A percentile compares a stretch with the other conserved stretches of the same genome.
phyloP scores from a whole-genome alignment of 2,329 filamentous ascomycete species.

The Aspergillus novofumigatus region DNA sequence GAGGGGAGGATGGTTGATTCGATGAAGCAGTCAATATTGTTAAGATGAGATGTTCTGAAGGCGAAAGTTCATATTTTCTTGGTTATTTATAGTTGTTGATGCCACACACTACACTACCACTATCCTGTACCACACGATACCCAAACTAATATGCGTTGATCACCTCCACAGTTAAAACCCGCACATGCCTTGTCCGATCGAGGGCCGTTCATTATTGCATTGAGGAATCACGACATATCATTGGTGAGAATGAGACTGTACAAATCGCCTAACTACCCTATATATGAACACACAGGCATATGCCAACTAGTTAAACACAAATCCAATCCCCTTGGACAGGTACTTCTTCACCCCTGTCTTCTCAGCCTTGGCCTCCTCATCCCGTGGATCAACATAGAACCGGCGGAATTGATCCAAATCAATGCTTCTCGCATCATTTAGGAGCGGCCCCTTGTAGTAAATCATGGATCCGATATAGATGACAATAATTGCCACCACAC shows the following conservation, averaged over 20 bases:
- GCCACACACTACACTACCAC: neutral
- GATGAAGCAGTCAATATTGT: slow-evolving; percentile 56
- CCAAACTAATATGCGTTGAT: neutral
- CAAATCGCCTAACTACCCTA: neutral
- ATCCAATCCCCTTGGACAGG: slow-evolving; percentile 3
- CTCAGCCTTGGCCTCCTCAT: slow-evolving; percentile 11
- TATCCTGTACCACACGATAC: too few species aligned
- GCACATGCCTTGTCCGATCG: neutral
- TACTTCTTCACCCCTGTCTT: slow-evolving; percentile 3
- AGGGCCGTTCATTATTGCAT: neutral
- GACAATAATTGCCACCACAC: slow-evolving; percentile 40
- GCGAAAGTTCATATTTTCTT: slow-evolving; percentile 57
- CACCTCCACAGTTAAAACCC: neutral
- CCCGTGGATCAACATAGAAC: slow-evolving; percentile 9
- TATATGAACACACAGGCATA: too few species aligned
- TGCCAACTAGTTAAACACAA: slow-evolving; percentile 3
- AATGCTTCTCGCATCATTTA: slow-evolving; percentile 30
- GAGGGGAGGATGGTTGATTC: slow-evolving; percentile 39
- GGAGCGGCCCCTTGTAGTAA: slow-evolving; percentile 37
- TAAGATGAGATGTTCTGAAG: slow-evolving; percentile 45
- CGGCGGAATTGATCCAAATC: slow-evolving; percentile 29
- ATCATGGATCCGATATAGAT: slow-evolving; percentile 40
- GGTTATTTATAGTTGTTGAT: neutral
- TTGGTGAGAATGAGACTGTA: neutral
- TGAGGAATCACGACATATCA: neutral